These are phyloP conservation scores for Hymenoscyphus scutula DNA, from an alignment of 2,329 filamentous ascomycete species.

Conservation along the genomic window DNA sequence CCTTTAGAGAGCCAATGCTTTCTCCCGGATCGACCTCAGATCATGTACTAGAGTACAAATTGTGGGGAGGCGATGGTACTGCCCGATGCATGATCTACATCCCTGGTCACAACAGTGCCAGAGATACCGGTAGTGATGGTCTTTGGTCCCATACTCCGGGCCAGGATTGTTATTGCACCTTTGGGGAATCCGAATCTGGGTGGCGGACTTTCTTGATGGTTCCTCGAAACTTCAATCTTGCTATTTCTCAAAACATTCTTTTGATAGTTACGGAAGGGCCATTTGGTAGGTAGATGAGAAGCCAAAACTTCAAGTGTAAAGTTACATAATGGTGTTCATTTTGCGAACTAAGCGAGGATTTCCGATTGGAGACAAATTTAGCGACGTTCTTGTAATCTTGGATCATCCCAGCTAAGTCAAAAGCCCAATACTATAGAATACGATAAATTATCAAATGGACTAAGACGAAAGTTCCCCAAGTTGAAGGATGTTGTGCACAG, in stretches of 20 bases:
- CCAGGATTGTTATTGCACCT: background rate
- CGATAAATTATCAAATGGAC: background rate
- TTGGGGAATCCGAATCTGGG: background rate
- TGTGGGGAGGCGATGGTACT: background rate
- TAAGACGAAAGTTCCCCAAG: background rate
- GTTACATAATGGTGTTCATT: too few relatives aligned
- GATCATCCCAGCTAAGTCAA: too few relatives aligned
- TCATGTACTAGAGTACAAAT: background rate
- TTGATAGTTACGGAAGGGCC: too few relatives aligned
- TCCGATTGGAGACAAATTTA: too few relatives aligned
- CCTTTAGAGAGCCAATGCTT: constrained; percentile 6
- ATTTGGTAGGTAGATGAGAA: too few relatives aligned
- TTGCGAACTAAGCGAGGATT: too few relatives aligned
- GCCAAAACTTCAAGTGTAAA: too few relatives aligned
- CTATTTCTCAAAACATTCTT: too few relatives aligned
- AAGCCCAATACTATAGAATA: too few relatives aligned
- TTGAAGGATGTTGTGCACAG: background rate
- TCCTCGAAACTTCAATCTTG: background rate
- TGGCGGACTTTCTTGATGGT: background rate
- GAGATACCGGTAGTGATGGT: background rate
- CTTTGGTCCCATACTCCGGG: background rate
- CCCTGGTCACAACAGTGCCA: background rate
- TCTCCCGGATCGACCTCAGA: constrained; percentile 1
- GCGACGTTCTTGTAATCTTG: too few relatives aligned
- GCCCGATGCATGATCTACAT: constrained; percentile 2